Evolutionary conservation across 495 filamentous ascomycete genomes (phyloP).

Genomic region (Hyphodiscus hymeniophilus): DNA sequence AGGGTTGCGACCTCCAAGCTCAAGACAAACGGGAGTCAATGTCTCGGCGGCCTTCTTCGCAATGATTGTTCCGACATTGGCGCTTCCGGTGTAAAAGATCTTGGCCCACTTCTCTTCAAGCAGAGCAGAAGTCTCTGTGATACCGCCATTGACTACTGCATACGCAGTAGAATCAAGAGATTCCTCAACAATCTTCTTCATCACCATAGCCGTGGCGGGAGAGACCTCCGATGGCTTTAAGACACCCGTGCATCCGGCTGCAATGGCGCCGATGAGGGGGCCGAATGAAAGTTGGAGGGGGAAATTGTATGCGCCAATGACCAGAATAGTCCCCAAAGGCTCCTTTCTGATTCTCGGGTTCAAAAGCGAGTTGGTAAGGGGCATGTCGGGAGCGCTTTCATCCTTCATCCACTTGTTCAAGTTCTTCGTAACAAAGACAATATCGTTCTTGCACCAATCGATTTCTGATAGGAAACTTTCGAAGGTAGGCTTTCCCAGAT

Average conservation of each 20-base stretch:
- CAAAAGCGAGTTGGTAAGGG: constrained; percentile 54
- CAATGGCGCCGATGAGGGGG: constrained; percentile 82
- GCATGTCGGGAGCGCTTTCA: constrained; percentile 62
- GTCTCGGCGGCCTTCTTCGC: constrained; percentile 87
- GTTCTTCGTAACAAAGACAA: constrained; percentile 65
- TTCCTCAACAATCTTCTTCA: constrained; percentile 67
- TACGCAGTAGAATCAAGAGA: constrained; percentile 73
- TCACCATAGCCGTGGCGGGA: constrained; percentile 61
- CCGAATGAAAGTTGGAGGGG: constrained; percentile 72
- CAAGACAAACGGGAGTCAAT: constrained; percentile 79
- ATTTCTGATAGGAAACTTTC: constrained; percentile 67
- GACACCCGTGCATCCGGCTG: constrained; percentile 80
- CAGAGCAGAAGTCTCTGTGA: constrained; percentile 73
- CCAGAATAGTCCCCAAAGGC: constrained; percentile 71
- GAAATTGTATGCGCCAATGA: constrained; percentile 93
- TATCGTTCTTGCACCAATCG: constrained; percentile 67
- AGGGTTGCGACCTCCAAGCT: constrained; percentile 87
- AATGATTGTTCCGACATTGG: constrained; percentile 74
- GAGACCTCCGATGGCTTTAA: constrained; percentile 86
- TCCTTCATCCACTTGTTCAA: constrained; percentile 77
- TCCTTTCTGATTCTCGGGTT: constrained; percentile 79
- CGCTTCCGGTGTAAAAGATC: constrained; percentile 89
- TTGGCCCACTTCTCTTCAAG: constrained; percentile 92
- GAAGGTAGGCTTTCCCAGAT: constrained; percentile 64
- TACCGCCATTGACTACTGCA: constrained; percentile 66